Conservation (phyloP, 2,329 filamentous ascomycete genomes). For the Colletotrichum sp. region DNA sequence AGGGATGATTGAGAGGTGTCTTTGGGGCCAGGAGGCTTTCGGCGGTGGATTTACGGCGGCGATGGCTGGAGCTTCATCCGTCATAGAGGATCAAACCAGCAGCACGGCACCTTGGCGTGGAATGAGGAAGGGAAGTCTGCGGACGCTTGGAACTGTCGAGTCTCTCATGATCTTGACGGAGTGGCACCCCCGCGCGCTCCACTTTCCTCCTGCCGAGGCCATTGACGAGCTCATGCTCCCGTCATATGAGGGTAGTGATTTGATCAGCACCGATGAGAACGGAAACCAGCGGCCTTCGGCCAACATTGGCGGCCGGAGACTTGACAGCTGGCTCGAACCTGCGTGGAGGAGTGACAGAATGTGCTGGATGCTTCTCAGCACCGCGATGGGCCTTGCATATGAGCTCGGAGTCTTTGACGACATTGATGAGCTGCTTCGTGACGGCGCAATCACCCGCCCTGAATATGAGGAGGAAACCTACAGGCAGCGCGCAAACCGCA, state of each 20-base stretch:
- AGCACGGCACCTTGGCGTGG: slow-evolving; percentile 74
- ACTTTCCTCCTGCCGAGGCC: slow-evolving; percentile 86
- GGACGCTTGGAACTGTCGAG: slow-evolving; percentile 93
- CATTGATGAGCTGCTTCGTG: slow-evolving; percentile 72
- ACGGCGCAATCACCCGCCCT: slow-evolving; percentile 63
- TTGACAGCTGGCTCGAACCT: slow-evolving; percentile 96
- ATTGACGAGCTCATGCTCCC: slow-evolving; percentile 73
- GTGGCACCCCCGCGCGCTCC: slow-evolving; percentile 93
- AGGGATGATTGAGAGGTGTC: slow-evolving; percentile 92
- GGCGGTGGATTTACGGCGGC: slow-evolving; percentile 73
- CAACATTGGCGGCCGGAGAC: slow-evolving; percentile 80
- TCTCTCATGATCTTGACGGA: slow-evolving; percentile 93
- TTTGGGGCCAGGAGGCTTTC: slow-evolving; percentile 97
- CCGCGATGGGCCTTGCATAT: slow-evolving; percentile 86
- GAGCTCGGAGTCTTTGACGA: slow-evolving; percentile 96
- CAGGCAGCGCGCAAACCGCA: slow-evolving; percentile 77
- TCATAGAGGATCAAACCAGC: slow-evolving; percentile 60
- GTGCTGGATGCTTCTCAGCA: slow-evolving; percentile 97
- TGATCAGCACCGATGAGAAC: slow-evolving; percentile 48
- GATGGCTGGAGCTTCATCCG: slow-evolving; percentile 12
- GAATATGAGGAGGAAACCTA: slow-evolving; percentile 79
- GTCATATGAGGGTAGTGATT: slow-evolving; percentile 55
- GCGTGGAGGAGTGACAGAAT: slow-evolving; percentile 94
- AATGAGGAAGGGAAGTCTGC: slow-evolving; percentile 77
- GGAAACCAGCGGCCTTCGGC: slow-evolving; percentile 47